Evolutionary conservation across 805 yeast species (phyloP), one percentile per base, ranked within the genome.

Genomic region (Jamesozyma hellenica): DNA sequence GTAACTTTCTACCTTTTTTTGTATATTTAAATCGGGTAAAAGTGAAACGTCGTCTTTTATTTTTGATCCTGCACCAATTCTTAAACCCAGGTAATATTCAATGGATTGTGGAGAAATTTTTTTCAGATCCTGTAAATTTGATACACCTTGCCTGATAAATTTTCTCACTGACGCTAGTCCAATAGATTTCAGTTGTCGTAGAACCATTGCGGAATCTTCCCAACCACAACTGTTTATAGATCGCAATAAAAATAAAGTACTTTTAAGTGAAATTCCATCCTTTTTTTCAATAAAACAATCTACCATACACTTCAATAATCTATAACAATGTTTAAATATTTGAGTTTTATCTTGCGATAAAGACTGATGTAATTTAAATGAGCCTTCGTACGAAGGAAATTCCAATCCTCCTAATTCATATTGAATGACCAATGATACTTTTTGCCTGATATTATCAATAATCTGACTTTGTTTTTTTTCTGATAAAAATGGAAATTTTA

Each of bases 331-430:
- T 42, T 65, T 65, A 44, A 71, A 65, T 3, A 70, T 60, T n/a
- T 55, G 46, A 11, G 59, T 33, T 40, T 69, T 71, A 39, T 75
- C 80, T 27, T 67, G 65, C 6, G 59, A 47, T 44, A 75, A 64
- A 2, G 65, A 49, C 23, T 62, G 60, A 29, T 62, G 66, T 13
- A 64, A 52, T 35, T 65, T 66, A 23, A 44, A 37, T 1, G 74
- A 60, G 1, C 71, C 74, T 4, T 53, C 60, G 40, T 63, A 69
- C 3, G 47, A 49, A 1, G 79, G 78, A 38, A 54, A 68, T 21
- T 69, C 74, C 4, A 68, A 35, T 0, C 75, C 74, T 1, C 77
- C 73, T 8, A 75, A 55, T 38, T 72, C 77, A 49, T 61, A 68
- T 44, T 75, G 78, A 8, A 72, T 53, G 9, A 72, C 18, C 7